A percentile compares a stretch with the other conserved stretches of the same genome.
Conservation (phyloP, 345 rosid genomes). For the Acer saccharum region DNA sequence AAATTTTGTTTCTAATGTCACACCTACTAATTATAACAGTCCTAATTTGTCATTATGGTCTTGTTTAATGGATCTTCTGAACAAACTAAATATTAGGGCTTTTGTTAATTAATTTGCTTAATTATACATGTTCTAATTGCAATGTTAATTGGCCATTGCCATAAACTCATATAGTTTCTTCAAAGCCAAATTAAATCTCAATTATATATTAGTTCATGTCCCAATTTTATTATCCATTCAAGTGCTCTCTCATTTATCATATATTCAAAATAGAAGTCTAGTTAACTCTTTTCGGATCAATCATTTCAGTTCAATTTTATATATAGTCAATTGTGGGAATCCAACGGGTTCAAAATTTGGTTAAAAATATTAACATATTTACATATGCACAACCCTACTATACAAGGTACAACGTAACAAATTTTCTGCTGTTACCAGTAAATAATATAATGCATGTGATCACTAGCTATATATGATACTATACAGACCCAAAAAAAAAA, state of each 20-base stretch:
- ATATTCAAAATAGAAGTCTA: background rate
- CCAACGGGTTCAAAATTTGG: too few relatives aligned
- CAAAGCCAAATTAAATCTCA: background rate
- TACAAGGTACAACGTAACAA: too few relatives aligned
- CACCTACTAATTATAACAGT: too few relatives aligned
- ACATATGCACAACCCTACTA: too few relatives aligned
- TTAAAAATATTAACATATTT: too few relatives aligned
- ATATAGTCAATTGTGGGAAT: too few relatives aligned
- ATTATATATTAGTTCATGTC: background rate
- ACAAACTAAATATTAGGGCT: background rate
- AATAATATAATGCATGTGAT: too few relatives aligned
- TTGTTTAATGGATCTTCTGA: background rate
- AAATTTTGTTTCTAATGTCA: background rate
- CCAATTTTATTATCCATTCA: background rate
- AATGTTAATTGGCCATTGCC: background rate
- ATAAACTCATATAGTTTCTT: background rate
- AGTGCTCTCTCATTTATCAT: background rate
- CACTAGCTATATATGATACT: background rate
- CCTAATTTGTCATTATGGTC: background rate
- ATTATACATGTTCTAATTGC: background rate
- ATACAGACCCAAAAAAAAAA: too few relatives aligned
- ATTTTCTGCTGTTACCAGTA: too few relatives aligned
- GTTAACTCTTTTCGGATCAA: too few relatives aligned
- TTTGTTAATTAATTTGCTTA: too few relatives aligned
- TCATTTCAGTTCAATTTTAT: too few relatives aligned